A percentile compares a stretch with the other conserved stretches of the same genome.
phyloP scores from a whole-genome alignment of 495 filamentous ascomycete genomes.

The Apiosordaria backusii region DNA sequence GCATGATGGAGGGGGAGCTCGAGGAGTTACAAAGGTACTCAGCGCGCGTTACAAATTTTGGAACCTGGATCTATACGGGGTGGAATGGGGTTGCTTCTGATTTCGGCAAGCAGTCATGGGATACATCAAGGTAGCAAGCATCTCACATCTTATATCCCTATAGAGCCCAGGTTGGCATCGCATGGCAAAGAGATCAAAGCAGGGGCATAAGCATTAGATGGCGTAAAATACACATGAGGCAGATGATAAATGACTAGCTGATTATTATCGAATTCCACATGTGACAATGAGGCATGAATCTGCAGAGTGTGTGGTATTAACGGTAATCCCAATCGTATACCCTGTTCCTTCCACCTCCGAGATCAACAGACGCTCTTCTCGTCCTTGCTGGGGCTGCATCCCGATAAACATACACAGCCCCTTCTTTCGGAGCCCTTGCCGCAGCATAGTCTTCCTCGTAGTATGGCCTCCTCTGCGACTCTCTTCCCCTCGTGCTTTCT shows the following conservation, averaged over 20 bases:
- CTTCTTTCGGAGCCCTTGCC: background rate
- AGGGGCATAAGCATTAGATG: background rate
- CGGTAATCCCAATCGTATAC: constrained; percentile 8
- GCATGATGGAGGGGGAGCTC: background rate
- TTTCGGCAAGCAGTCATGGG: background rate
- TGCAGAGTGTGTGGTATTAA: background rate
- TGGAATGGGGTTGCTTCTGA: background rate
- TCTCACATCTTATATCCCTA: background rate
- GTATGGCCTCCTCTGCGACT: constrained; percentile 6
- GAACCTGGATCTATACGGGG: background rate
- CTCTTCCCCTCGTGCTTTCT: background rate
- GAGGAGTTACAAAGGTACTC: background rate
- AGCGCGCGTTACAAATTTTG: background rate
- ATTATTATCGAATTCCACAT: background rate
- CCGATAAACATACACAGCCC: constrained; percentile 15
- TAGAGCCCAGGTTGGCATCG: background rate
- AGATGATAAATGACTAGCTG: background rate
- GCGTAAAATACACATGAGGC: background rate
- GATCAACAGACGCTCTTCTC: constrained; percentile 13
- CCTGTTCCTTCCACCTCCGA: constrained; percentile 8
- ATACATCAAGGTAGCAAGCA: background rate
- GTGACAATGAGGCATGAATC: background rate
- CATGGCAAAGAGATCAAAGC: background rate
- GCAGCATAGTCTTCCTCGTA: background rate
- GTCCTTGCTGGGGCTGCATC: background rate